A percentile compares a stretch with the other conserved stretches of the same genome.
These are phyloP conservation scores for Rhizophora mangle DNA, from an alignment of 345 rosid genomes.

Conservation along the genomic window DNA sequence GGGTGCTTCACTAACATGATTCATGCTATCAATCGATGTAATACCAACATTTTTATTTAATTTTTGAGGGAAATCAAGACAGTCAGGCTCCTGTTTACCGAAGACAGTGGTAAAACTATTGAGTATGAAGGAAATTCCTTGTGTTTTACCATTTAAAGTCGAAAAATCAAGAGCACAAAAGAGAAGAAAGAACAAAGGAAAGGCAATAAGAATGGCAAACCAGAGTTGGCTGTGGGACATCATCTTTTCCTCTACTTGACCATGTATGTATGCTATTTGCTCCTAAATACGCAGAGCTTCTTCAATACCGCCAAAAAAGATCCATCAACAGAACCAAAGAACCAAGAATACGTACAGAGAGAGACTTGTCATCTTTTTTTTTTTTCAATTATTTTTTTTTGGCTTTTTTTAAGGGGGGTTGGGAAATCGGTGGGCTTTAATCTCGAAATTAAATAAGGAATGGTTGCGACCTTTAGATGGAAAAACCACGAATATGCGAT, in stretches of 20 bases:
- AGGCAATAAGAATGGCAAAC: neutral
- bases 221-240: neutral
- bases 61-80: neutral
- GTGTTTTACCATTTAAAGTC: neutral
- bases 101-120: neutral
- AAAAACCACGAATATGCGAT: no score
- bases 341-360: no score
- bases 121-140: neutral
- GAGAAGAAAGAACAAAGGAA: neutral
- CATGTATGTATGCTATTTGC: neutral
- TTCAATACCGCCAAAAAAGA: no score
- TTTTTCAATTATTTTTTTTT: no score
- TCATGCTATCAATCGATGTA: no score
- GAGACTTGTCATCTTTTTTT: no score
- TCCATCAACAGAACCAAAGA: no score
- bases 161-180: neutral
- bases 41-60: neutral
- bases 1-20: neutral
- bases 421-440: no score
- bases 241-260: neutral
- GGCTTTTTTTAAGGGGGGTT: no score
- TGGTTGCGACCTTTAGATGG: no score
- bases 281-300: no score
- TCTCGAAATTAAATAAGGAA: no score
- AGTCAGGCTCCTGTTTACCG: neutral